Evolutionary conservation across 2,329 filamentous ascomycete species (phyloP).

Genomic region (Colletotrichum brevisporum): DNA sequence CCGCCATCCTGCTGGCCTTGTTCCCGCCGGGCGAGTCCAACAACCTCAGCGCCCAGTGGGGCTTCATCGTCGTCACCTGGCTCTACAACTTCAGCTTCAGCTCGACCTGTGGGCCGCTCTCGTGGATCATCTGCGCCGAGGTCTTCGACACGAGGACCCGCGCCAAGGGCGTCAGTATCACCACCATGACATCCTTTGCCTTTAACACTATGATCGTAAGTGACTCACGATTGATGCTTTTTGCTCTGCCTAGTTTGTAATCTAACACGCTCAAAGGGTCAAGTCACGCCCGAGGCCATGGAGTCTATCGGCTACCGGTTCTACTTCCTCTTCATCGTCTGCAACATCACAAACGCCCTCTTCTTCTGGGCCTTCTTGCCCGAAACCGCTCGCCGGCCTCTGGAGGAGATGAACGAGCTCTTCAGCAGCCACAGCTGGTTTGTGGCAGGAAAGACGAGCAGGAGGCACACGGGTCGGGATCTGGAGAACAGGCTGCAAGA

Average conservation of each 20-base stretch:
- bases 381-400: conserved; percentile 73
- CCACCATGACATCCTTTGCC: conserved; percentile 79
- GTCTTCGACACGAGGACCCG: conserved; percentile 84
- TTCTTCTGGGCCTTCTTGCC: conserved; percentile 76
- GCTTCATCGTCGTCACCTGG: conserved; percentile 82
- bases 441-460: conserved; percentile 55
- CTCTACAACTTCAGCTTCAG: conserved; percentile 85
- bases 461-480: background rate
- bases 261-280: conserved; percentile 16
- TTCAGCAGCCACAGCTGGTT: conserved; percentile 76
- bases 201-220: conserved; percentile 79
- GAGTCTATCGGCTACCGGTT: conserved; percentile 16
- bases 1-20: conserved; percentile 62
- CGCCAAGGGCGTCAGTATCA: conserved; percentile 80
- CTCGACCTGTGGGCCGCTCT: conserved; percentile 73
- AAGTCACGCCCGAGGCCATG: conserved; percentile 23
- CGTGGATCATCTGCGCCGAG: conserved; percentile 74
- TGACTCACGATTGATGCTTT: conserved; percentile 64
- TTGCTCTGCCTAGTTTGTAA: conserved; percentile 42
- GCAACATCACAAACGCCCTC: conserved; percentile 67
- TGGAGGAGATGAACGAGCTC: conserved; percentile 78
- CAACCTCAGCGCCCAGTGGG: conserved; percentile 63
- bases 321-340: conserved; percentile 53
- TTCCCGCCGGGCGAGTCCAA: conserved; percentile 71
- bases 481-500: conserved; percentile 13